Evolutionary conservation across 1,284 basidiomycete genomes (phyloP), one percentile per base, ranked within the genome.

Genomic region (Microbotryum intermedium): DNA sequence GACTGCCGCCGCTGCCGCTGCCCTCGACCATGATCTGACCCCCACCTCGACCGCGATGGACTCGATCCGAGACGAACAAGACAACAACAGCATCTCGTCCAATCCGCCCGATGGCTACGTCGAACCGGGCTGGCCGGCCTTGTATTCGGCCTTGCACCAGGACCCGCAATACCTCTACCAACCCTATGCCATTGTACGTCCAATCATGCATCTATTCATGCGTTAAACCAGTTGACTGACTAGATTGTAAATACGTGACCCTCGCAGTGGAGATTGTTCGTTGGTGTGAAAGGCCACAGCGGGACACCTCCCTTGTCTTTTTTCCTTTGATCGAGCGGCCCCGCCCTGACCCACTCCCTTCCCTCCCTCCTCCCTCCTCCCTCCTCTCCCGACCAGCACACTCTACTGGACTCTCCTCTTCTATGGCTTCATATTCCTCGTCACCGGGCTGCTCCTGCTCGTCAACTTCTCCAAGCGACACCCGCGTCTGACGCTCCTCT

Each of bases 401-500:
- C 50, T 51, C 10, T 51, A 28, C 30, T 51, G 50, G 50, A 51
- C 50, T 5, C 25, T 51, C 10, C 52, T 63, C 46, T 46, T 30
- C 48, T 54, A 42, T 21, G 61, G 58, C 49, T 6, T 49, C 45
- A 25, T 51, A 53, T 60, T 54, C 50, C 34, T 54, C 51, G 9
- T 57, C 30, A 39, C 43, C 34, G 55, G 58, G 11, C 30, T 50
- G 25, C 54, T 59, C 47, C 49, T 42, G 50, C 25, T 49, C 16
- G 21, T 50, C 44, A 53, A 50, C 51, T 57, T 63, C 28, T 16
- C 39, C 50, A 48, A 48, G 7, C 61, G 61, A 1, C 61, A 63
- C 51, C 26, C 26, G 13, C 61, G 61, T 6, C 55, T 64, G 39
- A 44, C 60, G 13, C 50, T 65, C 16, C 44, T 58, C 46, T 53